A percentile compares a stretch with the other conserved stretches of the same genome.
Conservation (phyloP, 139 green algal species). For the Tetratostichococcus sp. region DNA sequence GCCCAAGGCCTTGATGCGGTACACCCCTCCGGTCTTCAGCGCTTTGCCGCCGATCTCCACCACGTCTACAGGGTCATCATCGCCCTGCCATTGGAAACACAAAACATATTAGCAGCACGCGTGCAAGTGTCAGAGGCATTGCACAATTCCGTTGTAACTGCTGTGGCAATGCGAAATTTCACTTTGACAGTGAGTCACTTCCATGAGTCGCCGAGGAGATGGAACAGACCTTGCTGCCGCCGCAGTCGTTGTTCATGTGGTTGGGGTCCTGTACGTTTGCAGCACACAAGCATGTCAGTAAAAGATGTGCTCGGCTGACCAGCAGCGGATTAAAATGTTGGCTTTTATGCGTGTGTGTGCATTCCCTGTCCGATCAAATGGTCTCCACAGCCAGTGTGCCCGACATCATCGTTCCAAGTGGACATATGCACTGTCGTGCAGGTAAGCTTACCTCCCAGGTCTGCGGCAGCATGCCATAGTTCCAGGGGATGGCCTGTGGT, state of each 20-base stretch:
- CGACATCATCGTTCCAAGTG: no score
- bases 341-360: no score
- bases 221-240: background rate
- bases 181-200: no score
- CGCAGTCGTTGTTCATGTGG: conserved; percentile 37
- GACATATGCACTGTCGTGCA: no score
- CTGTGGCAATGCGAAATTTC: no score
- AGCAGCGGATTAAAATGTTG: no score
- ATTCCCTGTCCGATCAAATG: no score
- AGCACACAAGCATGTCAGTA: background rate
- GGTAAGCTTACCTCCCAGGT: conserved; percentile 43
- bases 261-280: conserved; percentile 12
- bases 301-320: no score
- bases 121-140: no score
- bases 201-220: background rate
- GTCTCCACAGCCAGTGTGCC: no score
- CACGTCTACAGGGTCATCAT: conserved; percentile 91
- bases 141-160: no score
- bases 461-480: conserved; percentile 91
- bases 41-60: conserved; percentile 75
- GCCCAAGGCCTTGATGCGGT: conserved; percentile 53
- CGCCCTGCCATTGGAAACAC: conserved; percentile 7
- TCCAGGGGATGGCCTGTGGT: conserved; percentile 29
- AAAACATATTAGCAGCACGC: background rate
- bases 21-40: conserved; percentile 73